phyloP scores from a whole-genome alignment of 345 rosid genomes.

The Theobroma cacao region DNA sequence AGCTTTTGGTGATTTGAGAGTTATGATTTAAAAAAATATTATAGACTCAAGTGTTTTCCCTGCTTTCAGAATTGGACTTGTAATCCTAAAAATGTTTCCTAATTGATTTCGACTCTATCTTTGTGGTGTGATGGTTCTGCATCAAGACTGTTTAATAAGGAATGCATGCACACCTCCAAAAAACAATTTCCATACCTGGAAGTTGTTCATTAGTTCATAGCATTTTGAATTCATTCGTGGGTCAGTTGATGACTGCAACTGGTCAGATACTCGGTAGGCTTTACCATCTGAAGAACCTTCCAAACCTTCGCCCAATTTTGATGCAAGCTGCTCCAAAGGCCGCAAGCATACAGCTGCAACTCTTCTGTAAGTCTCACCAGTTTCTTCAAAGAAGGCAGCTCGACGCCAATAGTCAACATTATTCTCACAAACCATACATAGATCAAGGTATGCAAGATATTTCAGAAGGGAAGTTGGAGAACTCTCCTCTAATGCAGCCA shows the following conservation, averaged over 20 bases:
- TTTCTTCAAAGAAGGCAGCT: conserved; percentile 96
- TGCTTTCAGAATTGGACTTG: background rate
- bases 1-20: background rate
- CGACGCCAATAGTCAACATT: conserved; percentile 93
- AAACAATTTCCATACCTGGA: conserved; percentile 53
- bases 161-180: background rate
- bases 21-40: background rate
- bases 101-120: background rate
- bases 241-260: conserved; percentile 41
- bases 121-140: background rate
- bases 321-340: conserved; percentile 79
- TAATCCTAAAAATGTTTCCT: background rate
- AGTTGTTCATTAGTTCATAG: conserved; percentile 54
- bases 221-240: conserved; percentile 44
- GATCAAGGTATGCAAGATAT: conserved; percentile 91
- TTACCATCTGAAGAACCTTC: conserved; percentile 49
- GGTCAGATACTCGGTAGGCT: conserved; percentile 40
- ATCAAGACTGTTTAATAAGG: background rate
- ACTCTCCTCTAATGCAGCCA: conserved; percentile 79
- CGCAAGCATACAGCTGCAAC: conserved; percentile 67
- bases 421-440: conserved; percentile 87
- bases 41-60: background rate
- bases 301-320: conserved; percentile 52
- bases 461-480: conserved; percentile 65
- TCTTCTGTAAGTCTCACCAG: conserved; percentile 86